Evolutionary conservation across 139 green algal species (phyloP).

Genomic region (Gonium pectorale): DNA sequence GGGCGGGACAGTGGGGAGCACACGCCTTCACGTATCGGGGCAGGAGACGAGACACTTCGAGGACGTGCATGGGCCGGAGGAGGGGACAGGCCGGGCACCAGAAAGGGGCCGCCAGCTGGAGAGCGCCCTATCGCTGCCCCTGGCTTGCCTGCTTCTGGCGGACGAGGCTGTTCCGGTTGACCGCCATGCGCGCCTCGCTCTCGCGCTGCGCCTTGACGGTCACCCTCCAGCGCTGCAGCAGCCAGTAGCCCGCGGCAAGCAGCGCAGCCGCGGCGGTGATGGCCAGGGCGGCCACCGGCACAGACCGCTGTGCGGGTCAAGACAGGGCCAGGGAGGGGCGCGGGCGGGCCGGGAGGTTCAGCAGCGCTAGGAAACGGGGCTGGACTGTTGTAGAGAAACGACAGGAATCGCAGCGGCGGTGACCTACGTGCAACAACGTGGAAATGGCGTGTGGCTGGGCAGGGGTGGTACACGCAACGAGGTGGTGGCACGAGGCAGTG

Average conservation of each 20-base stretch:
- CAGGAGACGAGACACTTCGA: not conserved
- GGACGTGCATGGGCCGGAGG: not conserved
- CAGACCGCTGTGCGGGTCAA: not conserved
- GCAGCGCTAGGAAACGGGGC: not conserved
- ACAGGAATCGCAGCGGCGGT: not conserved
- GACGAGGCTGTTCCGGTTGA: not conserved
- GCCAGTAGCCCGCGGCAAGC: not conserved
- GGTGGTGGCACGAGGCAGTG: too few relatives aligned
- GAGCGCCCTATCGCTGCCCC: not conserved
- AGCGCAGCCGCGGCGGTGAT: not conserved
- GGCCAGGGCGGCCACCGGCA: not conserved
- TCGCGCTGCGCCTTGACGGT: not conserved
- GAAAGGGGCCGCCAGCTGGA: not conserved
- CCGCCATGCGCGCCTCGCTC: not conserved
- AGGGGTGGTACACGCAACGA: not conserved
- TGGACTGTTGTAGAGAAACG: not conserved
- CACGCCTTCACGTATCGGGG: not conserved
- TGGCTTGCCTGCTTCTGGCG: constrained; percentile 19
- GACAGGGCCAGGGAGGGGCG: not conserved
- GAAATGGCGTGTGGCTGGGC: not conserved
- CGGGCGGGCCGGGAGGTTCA: not conserved
- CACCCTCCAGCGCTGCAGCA: not conserved
- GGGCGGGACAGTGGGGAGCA: too few relatives aligned
- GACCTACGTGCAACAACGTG: too few relatives aligned
- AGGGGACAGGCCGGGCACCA: not conserved